phyloP scores from a whole-genome alignment of 768 basidiomycete species.

The Termitomyces sp. region DNA sequence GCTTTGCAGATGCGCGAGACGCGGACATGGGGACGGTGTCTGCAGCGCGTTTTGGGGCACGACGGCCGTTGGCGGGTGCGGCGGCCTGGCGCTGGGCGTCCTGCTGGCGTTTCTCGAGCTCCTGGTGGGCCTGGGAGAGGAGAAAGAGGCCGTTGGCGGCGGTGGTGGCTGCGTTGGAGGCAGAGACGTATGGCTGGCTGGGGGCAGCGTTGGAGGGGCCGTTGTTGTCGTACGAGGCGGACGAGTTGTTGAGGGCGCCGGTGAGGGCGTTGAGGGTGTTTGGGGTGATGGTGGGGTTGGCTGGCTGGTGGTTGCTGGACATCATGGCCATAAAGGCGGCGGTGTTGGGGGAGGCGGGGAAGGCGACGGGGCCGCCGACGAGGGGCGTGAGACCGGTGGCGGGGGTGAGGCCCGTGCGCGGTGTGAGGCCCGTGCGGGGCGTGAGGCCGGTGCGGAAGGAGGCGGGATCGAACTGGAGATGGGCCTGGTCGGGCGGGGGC shows the following conservation, averaged over 20 bases:
- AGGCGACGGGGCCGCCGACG: slow-evolving; percentile 66
- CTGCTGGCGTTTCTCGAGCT: slow-evolving; percentile 94
- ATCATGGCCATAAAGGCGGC: slow-evolving; percentile 88
- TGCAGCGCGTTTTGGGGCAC: slow-evolving; percentile 71
- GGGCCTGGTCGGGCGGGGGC: slow-evolving; percentile 34
- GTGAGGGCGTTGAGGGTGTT: slow-evolving; percentile 77
- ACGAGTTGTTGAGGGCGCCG: slow-evolving; percentile 58
- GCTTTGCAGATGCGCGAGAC: slow-evolving; percentile 28
- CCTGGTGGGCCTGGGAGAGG: slow-evolving; percentile 92
- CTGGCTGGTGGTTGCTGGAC: slow-evolving; percentile 34
- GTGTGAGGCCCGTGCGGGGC: slow-evolving; percentile 77
- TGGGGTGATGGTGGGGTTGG: slow-evolving; percentile 57
- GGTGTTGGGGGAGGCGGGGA: slow-evolving; percentile 86
- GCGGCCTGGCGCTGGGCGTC: slow-evolving; percentile 61
- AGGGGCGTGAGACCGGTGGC: slow-evolving; percentile 77
- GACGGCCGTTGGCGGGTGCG: slow-evolving; percentile 35
- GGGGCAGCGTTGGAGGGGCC: background rate
- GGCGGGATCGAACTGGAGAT: slow-evolving; percentile 10
- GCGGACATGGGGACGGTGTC: slow-evolving; percentile 27
- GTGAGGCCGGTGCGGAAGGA: slow-evolving; percentile 7
- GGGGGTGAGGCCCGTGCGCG: slow-evolving; percentile 75
- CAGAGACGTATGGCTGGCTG: slow-evolving; percentile 31
- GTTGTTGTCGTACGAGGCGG: slow-evolving; percentile 34
- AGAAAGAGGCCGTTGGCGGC: slow-evolving; percentile 93
- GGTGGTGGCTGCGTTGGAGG: slow-evolving; percentile 56